Evolutionary conservation across 371 early-diverging fungal species (phyloP).

Genomic region (Mucor velutinosus): DNA sequence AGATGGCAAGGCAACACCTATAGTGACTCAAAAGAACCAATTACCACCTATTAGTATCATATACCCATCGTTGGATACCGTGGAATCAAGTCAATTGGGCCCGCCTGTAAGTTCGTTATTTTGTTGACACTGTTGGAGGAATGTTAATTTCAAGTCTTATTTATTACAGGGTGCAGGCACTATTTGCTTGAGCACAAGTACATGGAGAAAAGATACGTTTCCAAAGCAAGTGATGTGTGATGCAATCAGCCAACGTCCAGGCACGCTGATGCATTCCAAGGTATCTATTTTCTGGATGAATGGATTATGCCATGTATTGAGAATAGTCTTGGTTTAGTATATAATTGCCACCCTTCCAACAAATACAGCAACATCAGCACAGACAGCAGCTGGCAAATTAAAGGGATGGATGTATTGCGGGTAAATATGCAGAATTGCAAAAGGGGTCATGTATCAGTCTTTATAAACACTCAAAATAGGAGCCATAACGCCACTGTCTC

Average conservation of each 20-base stretch:
- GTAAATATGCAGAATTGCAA: conserved; percentile 20
- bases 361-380: background rate
- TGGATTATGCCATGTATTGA: background rate
- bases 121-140: background rate
- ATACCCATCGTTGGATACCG: conserved; percentile 37
- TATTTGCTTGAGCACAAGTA: conserved; percentile 34
- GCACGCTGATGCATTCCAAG: conserved; percentile 52
- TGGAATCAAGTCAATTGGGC: conserved; percentile 34
- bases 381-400: background rate
- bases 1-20: background rate
- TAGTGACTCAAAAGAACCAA: conserved; percentile 1
- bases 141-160: background rate
- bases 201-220: conserved; percentile 44
- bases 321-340: conserved; percentile 25
- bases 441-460: background rate
- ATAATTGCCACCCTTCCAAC: conserved; percentile 40
- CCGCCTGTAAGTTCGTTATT: conserved; percentile 32
- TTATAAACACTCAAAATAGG: conserved; percentile 14
- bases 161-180: conserved; percentile 43
- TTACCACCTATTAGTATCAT: conserved; percentile 41
- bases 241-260: conserved; percentile 44
- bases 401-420: conserved; percentile 49
- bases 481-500: conserved; percentile 49
- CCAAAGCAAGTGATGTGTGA: conserved; percentile 48
- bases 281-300: conserved; percentile 17